These are phyloP conservation scores for Zygotorulaspora florentina DNA, from an alignment of 805 yeast species.

Conservation along the genomic window DNA sequence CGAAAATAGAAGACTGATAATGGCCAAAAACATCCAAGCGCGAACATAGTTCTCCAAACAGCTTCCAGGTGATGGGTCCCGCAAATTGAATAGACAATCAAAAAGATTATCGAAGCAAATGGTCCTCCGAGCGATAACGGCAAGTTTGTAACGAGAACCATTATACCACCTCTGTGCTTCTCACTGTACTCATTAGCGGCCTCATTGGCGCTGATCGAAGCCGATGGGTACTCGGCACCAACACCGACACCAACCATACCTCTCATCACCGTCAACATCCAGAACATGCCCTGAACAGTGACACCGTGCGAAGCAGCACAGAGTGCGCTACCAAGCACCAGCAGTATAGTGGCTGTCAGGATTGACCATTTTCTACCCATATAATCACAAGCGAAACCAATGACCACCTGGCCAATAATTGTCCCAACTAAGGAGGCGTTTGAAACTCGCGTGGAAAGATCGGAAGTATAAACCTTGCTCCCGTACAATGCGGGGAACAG, in stretches of 20 bases:
- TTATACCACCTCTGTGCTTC: constrained; percentile 60
- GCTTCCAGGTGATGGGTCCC: constrained; percentile 44
- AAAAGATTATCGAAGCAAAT: constrained; percentile 61
- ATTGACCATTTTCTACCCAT: constrained; percentile 71
- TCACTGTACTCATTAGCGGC: constrained; percentile 64
- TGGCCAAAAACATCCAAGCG: constrained; percentile 65
- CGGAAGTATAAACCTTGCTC: constrained; percentile 36
- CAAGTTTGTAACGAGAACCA: constrained; percentile 63
- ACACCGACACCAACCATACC: constrained; percentile 77
- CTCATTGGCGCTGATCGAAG: constrained; percentile 64
- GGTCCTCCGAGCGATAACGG: constrained; percentile 78
- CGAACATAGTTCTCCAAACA: constrained; percentile 68
- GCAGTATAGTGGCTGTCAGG: constrained; percentile 54
- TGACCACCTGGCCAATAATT: constrained; percentile 61
- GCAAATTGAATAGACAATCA: constrained; percentile 62
- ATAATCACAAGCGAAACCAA: constrained; percentile 63
- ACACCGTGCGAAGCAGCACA: constrained; percentile 71
- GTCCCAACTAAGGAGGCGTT: constrained; percentile 68
- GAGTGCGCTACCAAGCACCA: constrained; percentile 59
- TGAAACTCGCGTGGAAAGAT: constrained; percentile 60
- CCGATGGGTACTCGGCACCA: constrained; percentile 73
- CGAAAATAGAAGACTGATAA: constrained; percentile 68
- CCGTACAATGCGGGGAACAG: constrained; percentile 46
- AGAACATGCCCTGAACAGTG: constrained; percentile 57
- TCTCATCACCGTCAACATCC: constrained; percentile 71